Conservation (phyloP, 2,329 filamentous ascomycete genomes). For the Colletotrichum eremochloae region DNA sequence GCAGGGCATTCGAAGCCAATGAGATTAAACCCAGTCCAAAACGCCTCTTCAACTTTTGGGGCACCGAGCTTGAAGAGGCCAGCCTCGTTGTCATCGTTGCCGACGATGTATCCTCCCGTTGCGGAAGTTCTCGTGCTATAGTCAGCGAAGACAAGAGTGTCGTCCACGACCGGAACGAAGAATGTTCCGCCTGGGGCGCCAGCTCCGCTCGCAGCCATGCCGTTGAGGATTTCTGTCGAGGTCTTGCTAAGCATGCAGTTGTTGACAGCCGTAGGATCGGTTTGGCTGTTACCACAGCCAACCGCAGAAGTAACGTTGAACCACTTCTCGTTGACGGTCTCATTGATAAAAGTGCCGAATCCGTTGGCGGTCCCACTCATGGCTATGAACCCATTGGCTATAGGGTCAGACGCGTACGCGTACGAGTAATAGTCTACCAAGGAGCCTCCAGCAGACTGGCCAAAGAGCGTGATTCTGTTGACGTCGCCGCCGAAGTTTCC, state of each 20-base stretch:
- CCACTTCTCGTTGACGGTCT: conserved; percentile 30
- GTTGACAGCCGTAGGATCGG: conserved; percentile 44
- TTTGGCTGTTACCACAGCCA: conserved; percentile 47
- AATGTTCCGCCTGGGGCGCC: conserved; percentile 11
- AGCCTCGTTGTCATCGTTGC: conserved; percentile 51
- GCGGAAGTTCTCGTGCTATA: conserved; percentile 28
- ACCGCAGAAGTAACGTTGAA: conserved; percentile 44
- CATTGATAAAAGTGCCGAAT: conserved; percentile 46
- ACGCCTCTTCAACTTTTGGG: conserved; percentile 41
- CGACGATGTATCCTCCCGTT: conserved; percentile 43
- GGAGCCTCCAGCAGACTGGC: conserved; percentile 29
- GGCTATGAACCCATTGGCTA: conserved; percentile 61
- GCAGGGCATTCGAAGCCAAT: conserved; percentile 52
- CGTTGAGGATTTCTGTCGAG: conserved; percentile 24
- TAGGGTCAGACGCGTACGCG: conserved; percentile 63
- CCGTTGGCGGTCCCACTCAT: conserved; percentile 53
- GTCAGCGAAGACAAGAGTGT: conserved; percentile 27
- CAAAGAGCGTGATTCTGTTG: conserved; percentile 55
- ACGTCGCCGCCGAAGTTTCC: conserved; percentile 64
- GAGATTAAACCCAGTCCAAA: conserved; percentile 48
- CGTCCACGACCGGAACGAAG: conserved; percentile 31
- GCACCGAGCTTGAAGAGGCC: conserved; percentile 47
- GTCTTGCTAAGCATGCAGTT: conserved; percentile 36
- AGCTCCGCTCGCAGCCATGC: not conserved
- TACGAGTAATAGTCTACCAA: conserved; percentile 63